Evolutionary conservation across 1,284 basidiomycete genomes (phyloP), one percentile per base, ranked within the genome.

Genomic region (Spongiforma sp.): DNA sequence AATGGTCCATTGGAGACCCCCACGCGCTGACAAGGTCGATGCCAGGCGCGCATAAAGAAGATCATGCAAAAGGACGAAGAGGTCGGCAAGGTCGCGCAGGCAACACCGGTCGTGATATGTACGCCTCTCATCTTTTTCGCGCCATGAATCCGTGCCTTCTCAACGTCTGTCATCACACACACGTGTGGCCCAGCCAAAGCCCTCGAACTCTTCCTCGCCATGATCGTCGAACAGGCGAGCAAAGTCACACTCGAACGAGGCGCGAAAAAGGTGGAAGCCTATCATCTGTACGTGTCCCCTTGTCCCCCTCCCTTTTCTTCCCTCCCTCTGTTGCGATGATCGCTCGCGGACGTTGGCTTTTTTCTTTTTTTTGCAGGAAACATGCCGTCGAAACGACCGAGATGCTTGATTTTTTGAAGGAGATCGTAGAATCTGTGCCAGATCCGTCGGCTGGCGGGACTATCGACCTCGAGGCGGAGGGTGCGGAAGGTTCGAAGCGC

Each of bases 21-120:
- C 28, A 26, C 5, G 57, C 53, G 56, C 61, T 67, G 58, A 65
- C 59, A 33, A 52, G 32, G 65, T 30, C 36, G 54, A 30, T 33
- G 57, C 43, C 66, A 95, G 94, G 97, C 97, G 10, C 89, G 97
- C 61, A 99, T 99, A 82, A 99, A 99, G 86, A 95, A 96, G 83
- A 98, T 99, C 66, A 99, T 99, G 95, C 97, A 99, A 82, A 96
- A 97, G 77, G 97, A 99, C 77, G 98, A 99, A 76, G 97, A 99
- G 77, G 97, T 99, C 21, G 97, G 98, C 62, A 99, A 99, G 79
- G 95, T 99, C 24, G 96, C 98, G 2, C 94, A 96, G 75, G 96
- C 95, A 19, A 98, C 97, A 7, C 98, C 98, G 0, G 89, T 99
- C 64, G 93, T 98, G 67, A 98, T 99, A 72, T 99, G 98, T 99